Evolutionary conservation across 148 eudicot genomes (phyloP).

Genomic region (Salicornia ramosissima): DNA sequence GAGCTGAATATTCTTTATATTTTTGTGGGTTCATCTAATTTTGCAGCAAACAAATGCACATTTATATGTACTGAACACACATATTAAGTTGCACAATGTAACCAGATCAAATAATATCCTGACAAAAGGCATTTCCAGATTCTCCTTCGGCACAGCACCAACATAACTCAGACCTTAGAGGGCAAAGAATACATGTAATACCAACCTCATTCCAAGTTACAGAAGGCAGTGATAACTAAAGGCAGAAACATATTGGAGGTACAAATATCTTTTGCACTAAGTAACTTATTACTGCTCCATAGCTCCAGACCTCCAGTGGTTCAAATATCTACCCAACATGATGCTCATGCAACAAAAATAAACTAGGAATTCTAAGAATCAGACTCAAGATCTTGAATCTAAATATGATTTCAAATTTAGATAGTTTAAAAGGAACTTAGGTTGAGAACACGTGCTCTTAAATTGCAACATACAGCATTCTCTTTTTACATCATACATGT

Average conservation of each 20-base stretch:
- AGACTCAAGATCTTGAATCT: neutral
- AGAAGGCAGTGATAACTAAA: neutral
- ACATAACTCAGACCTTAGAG: neutral
- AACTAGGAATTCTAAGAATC: neutral
- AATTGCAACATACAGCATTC: neutral
- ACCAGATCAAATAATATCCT: neutral
- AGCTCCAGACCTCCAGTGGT: no score
- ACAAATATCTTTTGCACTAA: neutral
- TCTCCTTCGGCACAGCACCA: neutral
- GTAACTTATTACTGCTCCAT: no score
- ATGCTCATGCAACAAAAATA: neutral
- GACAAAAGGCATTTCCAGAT: neutral
- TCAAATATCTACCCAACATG: no score
- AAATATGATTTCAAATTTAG: neutral
- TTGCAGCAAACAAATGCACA: neutral
- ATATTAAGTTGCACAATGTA: no score
- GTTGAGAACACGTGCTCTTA: neutral
- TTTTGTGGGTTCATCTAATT: neutral
- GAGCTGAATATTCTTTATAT: neutral
- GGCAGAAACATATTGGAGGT: neutral
- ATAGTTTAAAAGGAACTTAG: neutral
- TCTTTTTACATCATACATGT: neutral
- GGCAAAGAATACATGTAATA: constrained; percentile 1
- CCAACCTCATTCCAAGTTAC: neutral
- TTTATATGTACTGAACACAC: no score